These are phyloP conservation scores for Suillus cothurnatus DNA, from an alignment of 768 basidiomycete species.

Conservation along the genomic window DNA sequence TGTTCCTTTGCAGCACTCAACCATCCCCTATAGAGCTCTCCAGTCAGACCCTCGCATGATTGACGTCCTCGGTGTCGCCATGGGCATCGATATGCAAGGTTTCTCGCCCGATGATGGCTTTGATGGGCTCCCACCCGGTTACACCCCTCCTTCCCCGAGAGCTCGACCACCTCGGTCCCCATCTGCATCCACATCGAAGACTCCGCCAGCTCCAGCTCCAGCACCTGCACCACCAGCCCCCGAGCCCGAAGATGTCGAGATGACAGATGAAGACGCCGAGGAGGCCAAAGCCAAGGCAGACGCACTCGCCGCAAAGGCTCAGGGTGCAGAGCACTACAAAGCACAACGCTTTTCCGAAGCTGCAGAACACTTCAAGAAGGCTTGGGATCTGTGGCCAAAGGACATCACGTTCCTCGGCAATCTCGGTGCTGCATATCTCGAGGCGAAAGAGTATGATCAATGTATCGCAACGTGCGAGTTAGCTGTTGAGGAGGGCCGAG, in stretches of 20 bases:
- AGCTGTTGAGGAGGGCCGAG: conserved; percentile 94
- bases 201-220: conserved; percentile 37
- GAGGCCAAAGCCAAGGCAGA: conserved; percentile 76
- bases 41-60: conserved; percentile 87
- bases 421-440: conserved; percentile 87
- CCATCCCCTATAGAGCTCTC: conserved; percentile 44
- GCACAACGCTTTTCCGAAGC: conserved; percentile 81
- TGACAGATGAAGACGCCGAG: conserved; percentile 65
- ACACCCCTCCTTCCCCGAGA: conserved; percentile 33
- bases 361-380: conserved; percentile 72
- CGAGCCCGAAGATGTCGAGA: conserved; percentile 58
- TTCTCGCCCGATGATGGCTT: conserved; percentile 85
- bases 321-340: conserved; percentile 84
- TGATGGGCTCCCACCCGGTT: conserved; percentile 70
- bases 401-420: conserved; percentile 95
- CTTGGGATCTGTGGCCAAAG: conserved; percentile 93
- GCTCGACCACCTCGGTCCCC: conserved; percentile 33
- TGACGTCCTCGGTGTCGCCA: conserved; percentile 87
- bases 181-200: conserved; percentile 45
- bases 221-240: conserved; percentile 29
- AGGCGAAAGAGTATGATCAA: conserved; percentile 90
- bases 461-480: conserved; percentile 91
- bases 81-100: conserved; percentile 92
- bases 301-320: conserved; percentile 78
- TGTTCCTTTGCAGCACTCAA: not conserved